Percentiles rank a stretch among this genome's conserved stretches.
These are phyloP conservation scores for Fusarium udum DNA, from an alignment of 2,329 filamentous ascomycete species.

Conservation along the genomic window DNA sequence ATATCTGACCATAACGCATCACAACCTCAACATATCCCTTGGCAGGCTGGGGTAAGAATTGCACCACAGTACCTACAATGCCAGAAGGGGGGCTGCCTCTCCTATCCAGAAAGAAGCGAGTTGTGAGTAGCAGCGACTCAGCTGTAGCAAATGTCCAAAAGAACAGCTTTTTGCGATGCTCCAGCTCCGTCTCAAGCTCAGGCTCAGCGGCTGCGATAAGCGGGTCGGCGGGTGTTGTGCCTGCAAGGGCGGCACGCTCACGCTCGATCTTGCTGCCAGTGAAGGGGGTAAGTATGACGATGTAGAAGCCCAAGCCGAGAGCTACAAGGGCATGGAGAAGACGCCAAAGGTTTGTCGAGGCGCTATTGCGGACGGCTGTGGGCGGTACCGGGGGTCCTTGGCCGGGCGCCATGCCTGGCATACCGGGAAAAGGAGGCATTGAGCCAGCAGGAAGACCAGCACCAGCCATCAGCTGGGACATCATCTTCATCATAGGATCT, in stretches of 20 bases:
- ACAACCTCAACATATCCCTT: conserved; percentile 69
- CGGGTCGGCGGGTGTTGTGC: conserved; percentile 37
- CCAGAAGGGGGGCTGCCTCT: conserved; percentile 66
- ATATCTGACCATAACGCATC: conserved; percentile 75
- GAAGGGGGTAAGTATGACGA: conserved; percentile 74
- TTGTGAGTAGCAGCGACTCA: conserved; percentile 77
- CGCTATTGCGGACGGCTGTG: conserved; percentile 42
- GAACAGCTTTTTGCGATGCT: conserved; percentile 57
- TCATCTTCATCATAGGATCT: conserved; percentile 68
- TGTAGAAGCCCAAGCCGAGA: conserved; percentile 74
- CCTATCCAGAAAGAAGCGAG: conserved; percentile 75
- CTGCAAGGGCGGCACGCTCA: conserved; percentile 51
- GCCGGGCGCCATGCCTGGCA: conserved; percentile 47
- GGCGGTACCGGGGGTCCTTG: conserved; percentile 47
- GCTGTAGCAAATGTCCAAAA: conserved; percentile 85
- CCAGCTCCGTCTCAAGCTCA: conserved; percentile 45
- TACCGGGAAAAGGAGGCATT: conserved; percentile 48
- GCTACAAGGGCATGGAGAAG: conserved; percentile 79
- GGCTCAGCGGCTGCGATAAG: conserved; percentile 35
- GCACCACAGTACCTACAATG: conserved; percentile 69
- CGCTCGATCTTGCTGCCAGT: conserved; percentile 71
- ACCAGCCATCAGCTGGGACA: conserved; percentile 75
- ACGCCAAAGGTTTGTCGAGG: conserved; percentile 69
- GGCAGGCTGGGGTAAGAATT: conserved; percentile 72
- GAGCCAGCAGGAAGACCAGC: conserved; percentile 45